Conservation (phyloP, 768 basidiomycete species). For the Nidularia pulvinata region DNA sequence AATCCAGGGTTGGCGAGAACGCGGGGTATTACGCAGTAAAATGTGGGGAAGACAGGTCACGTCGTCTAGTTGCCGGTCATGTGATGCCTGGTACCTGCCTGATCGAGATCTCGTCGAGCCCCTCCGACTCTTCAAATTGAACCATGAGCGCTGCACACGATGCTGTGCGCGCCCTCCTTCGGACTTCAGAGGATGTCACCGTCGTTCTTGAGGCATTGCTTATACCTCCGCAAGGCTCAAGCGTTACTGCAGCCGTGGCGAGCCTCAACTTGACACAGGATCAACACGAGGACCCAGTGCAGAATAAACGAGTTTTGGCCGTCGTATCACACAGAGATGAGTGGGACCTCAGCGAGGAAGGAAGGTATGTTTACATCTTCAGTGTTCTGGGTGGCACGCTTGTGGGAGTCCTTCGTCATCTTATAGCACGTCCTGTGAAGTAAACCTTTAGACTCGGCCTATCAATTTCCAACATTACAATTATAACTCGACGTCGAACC, state of each 20-base stretch:
- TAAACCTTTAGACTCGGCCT: too few species aligned
- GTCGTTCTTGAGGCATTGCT: slow-evolving; percentile 37
- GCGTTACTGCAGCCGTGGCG: background rate
- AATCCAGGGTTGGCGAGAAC: background rate
- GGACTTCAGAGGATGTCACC: slow-evolving; percentile 41
- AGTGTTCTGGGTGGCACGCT: background rate
- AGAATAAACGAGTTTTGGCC: slow-evolving; percentile 39
- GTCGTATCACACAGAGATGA: slow-evolving; percentile 48
- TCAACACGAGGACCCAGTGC: slow-evolving; percentile 11
- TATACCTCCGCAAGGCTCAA: background rate
- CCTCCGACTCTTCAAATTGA: too few species aligned
- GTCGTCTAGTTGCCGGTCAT: background rate
- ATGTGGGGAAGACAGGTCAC: slow-evolving; percentile 4
- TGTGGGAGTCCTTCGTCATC: too few species aligned
- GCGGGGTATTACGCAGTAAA: slow-evolving; percentile 1
- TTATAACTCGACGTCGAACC: too few species aligned
- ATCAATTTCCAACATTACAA: too few species aligned
- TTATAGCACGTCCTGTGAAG: too few species aligned
- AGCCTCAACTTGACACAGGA: background rate
- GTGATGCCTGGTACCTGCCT: background rate
- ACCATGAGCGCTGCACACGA: slow-evolving; percentile 13
- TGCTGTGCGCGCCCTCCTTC: slow-evolving; percentile 17
- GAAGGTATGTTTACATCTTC: slow-evolving; percentile 37
- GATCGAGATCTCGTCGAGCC: background rate
- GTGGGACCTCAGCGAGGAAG: slow-evolving; percentile 46